Conservation (phyloP, 2,329 filamentous ascomycete genomes). For the Xylaria hypoxylon region DNA sequence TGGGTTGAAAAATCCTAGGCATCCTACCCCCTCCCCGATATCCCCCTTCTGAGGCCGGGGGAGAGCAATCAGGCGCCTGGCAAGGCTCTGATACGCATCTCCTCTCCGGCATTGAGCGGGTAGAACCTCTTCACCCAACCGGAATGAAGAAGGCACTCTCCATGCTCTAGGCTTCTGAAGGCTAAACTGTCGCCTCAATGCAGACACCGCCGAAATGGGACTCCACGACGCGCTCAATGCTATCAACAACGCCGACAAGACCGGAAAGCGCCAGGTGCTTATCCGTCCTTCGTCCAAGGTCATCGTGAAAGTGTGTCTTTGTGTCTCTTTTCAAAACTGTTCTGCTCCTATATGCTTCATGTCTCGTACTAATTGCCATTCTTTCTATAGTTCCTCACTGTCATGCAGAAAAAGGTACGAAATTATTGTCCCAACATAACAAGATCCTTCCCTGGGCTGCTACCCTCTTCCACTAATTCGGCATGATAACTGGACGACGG, state of each 20-base stretch:
- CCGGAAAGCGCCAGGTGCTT: conserved; percentile 98
- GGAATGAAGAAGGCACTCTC: conserved; percentile 72
- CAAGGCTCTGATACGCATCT: conserved; percentile 68
- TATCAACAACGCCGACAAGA: conserved; percentile 99
- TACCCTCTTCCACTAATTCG: conserved; percentile 67
- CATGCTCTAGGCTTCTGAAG: conserved; percentile 71
- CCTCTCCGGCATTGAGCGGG: conserved; percentile 73
- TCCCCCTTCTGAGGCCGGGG: conserved; percentile 64
- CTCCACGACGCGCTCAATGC: conserved; percentile 99
- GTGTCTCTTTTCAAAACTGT: neutral
- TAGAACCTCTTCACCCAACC: conserved; percentile 70
- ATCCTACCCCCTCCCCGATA: conserved; percentile 39
- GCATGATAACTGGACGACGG: conserved; percentile 99
- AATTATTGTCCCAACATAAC: conserved; percentile 50
- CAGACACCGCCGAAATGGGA: conserved; percentile 93
- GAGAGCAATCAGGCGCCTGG: conserved; percentile 67
- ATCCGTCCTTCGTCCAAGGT: conserved; percentile 99
- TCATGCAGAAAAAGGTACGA: conserved; percentile 99
- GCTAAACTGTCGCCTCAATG: conserved; percentile 65
- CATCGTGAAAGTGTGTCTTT: conserved; percentile 77
- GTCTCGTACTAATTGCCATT: neutral
- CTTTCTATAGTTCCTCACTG: conserved; percentile 79
- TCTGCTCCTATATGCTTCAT: neutral
- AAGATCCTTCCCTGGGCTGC: conserved; percentile 29
- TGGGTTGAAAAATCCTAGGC: conserved; percentile 52